Base-by-base conservation (phyloP, 192 early-diverging fungal species). In the Backusella westeae region DNA sequence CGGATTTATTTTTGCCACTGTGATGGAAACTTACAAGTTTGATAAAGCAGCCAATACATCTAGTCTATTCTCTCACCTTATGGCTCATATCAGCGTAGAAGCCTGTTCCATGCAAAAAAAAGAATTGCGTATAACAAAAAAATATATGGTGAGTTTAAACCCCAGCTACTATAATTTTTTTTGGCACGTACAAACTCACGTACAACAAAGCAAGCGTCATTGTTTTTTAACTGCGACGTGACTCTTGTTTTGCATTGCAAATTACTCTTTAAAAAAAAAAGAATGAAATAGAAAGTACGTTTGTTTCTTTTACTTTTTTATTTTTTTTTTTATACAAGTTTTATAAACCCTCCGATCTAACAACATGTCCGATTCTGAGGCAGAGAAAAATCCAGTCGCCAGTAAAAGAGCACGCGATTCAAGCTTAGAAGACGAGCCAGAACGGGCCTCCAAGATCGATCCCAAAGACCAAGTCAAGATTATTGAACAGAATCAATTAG, bases 341-440 rank as follows among this genome's bases (percentile, higher is more conserved):
- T 29, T 29, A 42, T 15, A 26, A 59, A 67, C 42, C 74, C 53
- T 35, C 23, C 49, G 19, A 32, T 56, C 34, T 32, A 38, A 14
- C 7, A 67, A 41, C 74, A 76, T 65, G 52, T 69, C 26, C 88
- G 90, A 89, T 85, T 71, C 29, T 67, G 74, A 21, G 42, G 66
- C 6, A 89, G 89, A 80, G 73, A 88, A 70, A 80, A 87, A 39
- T 82, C 21, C 70, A 42, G 44, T 49, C 5, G 41, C 70, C 44
- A 34, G 1, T 71, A 71, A 71, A 49, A 3, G 70, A 71, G 70
- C 70, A 34, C 41, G 70, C 15, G 70, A 71, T 44, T 36, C 70
- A 15, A 71, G 70, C 12, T 7, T 46, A 15, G 70, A 71, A 71
- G 70, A 71, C n/a, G 35, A 69, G 5, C 67, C 34, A 69, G 35